Base-by-base conservation (phyloP, 2,329 filamentous ascomycete species). In the Magnaporthiopsis incrustans region DNA sequence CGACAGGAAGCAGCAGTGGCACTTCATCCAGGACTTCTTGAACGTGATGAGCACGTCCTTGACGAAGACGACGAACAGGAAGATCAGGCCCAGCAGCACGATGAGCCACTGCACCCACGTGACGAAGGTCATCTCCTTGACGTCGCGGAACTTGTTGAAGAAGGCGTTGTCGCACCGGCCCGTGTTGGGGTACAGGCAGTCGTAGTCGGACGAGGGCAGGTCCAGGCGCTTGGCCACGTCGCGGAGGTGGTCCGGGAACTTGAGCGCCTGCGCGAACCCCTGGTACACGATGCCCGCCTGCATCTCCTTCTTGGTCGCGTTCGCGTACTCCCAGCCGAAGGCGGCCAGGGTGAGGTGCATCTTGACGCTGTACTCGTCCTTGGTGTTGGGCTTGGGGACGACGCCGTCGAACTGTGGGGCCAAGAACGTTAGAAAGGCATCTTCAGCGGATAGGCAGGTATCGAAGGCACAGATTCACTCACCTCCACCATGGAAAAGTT, bases 1-100 rank as follows among this genome's bases (percentile, higher is more conserved):
- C 22, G 30, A 57, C 32, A 32, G 26, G 38, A 63, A 18, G 33
- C 30, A 35, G 56, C 62, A 63, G 33, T 57, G 62, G 57, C 62
- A 63, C 25, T 57, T 26, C 62, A 63, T 57, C 32, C 56, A 44
- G 33, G 26, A n/a, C 56, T 59, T 59, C 32, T 35, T 58, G 33
- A 26, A 59, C 15, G 56, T 53, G 62, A 63, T 38, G 33, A 63
- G n/a, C n/a, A 59, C 22, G 32, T 63, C 62, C 35, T 63, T 59
- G 62, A 50, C 35, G 22, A 63, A 57, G 25, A 58, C 25, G 56
- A 63, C 10, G 56, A 59, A 10, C 56, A 63, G 57, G 12, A 79
- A 76, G 59, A 82, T 75, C 65, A 83, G 80, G 18, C 79, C 80
- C 25, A 79, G 77, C 33, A 81, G 69, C 10, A 77, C 75, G 57